Evolutionary conservation across 345 rosid genomes (phyloP).

Genomic region (Alliaria petiolata): DNA sequence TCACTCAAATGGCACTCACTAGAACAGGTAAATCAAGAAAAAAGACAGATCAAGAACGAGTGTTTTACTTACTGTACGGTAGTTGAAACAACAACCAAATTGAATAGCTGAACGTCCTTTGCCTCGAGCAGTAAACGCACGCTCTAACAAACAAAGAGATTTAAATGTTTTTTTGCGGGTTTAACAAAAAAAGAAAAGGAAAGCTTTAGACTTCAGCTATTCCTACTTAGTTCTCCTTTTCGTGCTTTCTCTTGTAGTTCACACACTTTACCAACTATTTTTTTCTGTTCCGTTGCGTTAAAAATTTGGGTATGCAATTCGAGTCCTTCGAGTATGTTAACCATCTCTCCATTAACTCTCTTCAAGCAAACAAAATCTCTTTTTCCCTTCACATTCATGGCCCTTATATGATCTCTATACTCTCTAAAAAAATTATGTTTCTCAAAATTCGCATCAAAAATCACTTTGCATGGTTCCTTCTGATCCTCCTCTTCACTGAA

Average conservation of each 20-base stretch:
- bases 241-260: constrained; percentile 35
- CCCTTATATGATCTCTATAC: constrained; percentile 43
- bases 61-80: constrained; percentile 33
- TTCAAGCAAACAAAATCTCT: constrained; percentile 44
- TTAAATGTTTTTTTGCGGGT: background rate
- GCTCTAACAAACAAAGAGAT: constrained; percentile 28
- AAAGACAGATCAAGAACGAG: background rate
- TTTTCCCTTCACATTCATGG: constrained; percentile 34
- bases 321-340: constrained; percentile 48
- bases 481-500: constrained; percentile 54
- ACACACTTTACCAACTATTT: constrained; percentile 41
- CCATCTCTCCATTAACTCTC: constrained; percentile 32
- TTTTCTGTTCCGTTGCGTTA: constrained; percentile 44
- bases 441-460: constrained; percentile 14
- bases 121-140: constrained; percentile 45
- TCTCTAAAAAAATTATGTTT: constrained; percentile 52
- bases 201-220: background rate
- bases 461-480: constrained; percentile 26
- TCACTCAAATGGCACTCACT: background rate
- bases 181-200: background rate
- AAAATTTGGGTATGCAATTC: constrained; percentile 47
- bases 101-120: constrained; percentile 60
- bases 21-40: background rate
- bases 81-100: constrained; percentile 59
- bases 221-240: constrained; percentile 42